Conservation (phyloP, 257 asterid genomes). For the Nicotiana noctiflora region DNA sequence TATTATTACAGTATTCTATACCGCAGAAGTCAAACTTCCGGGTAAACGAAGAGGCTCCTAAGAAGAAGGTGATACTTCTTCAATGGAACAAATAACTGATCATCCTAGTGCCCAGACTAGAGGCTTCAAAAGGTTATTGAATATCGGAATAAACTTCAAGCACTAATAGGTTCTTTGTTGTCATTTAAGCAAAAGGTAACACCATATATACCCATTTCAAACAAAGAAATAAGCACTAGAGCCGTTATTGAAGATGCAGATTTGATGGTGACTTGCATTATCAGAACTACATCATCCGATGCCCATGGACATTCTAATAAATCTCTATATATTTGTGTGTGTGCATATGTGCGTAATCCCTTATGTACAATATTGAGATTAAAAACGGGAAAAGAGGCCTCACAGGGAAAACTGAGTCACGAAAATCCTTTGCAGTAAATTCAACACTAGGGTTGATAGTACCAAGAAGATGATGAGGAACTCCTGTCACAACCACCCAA, state of each 20-base stretch:
- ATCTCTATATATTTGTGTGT: background rate
- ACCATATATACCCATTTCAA: background rate
- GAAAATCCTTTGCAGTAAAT: conserved; percentile 80
- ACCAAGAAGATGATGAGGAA: conserved; percentile 87
- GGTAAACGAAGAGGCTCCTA: conserved; percentile 3
- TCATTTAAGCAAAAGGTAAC: background rate
- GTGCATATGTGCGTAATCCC: too few relatives aligned
- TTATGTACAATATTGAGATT: background rate
- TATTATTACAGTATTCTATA: conserved; percentile 3
- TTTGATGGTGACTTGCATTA: background rate
- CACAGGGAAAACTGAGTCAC: conserved; percentile 69
- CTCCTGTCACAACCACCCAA: conserved; percentile 40
- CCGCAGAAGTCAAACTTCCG: conserved; percentile 1
- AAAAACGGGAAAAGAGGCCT: conserved; percentile 15
- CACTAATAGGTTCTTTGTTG: background rate
- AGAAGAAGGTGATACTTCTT: background rate
- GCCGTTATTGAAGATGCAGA: background rate
- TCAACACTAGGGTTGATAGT: conserved; percentile 57
- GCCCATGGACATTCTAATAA: background rate
- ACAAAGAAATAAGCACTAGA: background rate
- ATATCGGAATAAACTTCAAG: background rate
- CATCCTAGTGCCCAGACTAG: background rate
- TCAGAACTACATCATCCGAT: background rate
- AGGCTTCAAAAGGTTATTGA: background rate
- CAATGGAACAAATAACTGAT: background rate